Evolutionary conservation across 257 asterid genomes (phyloP).

Genomic region (Handroanthus guayacan): DNA sequence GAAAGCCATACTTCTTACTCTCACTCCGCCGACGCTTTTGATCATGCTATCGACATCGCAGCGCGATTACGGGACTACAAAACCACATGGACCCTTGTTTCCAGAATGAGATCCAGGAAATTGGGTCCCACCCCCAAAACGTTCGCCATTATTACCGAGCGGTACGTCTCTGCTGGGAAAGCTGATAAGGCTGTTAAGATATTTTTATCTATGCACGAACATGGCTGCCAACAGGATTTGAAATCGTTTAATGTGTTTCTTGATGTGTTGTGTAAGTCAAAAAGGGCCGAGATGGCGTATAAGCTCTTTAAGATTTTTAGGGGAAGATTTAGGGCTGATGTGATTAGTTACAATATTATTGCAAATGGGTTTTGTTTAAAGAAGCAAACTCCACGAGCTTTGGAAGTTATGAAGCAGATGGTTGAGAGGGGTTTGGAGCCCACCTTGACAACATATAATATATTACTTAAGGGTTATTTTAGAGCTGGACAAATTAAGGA

Average conservation of each 20-base stretch:
- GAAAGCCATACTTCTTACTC: constrained; percentile 63
- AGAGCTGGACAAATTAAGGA: constrained; percentile 74
- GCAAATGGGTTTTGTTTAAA: constrained; percentile 84
- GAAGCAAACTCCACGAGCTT: constrained; percentile 73
- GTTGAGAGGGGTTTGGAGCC: constrained; percentile 78
- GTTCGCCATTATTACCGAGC: constrained; percentile 76
- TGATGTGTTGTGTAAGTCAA: constrained; percentile 84
- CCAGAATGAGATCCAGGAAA: constrained; percentile 60
- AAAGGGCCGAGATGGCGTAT: constrained; percentile 77
- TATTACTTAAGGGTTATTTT: constrained; percentile 78
- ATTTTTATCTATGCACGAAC: constrained; percentile 83
- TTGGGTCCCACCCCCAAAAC: constrained; percentile 85
- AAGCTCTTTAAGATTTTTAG: constrained; percentile 58
- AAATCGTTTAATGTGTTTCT: constrained; percentile 77
- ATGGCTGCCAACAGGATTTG: constrained; percentile 90
- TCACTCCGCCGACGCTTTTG: constrained; percentile 72
- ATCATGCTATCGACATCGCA: constrained; percentile 80
- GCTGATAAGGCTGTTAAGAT: constrained; percentile 84
- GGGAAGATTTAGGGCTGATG: constrained; percentile 73
- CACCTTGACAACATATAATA: constrained; percentile 68
- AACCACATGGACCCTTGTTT: constrained; percentile 68
- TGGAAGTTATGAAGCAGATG: constrained; percentile 83
- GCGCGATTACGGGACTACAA: constrained; percentile 81
- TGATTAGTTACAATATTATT: constrained; percentile 70
- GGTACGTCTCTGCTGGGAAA: constrained; percentile 85